Percentiles rank a stretch among this genome's conserved stretches.
These are phyloP conservation scores for Sclerotinia glacialis DNA, from an alignment of 2,329 filamentous ascomycete genomes.

Conservation along the genomic window DNA sequence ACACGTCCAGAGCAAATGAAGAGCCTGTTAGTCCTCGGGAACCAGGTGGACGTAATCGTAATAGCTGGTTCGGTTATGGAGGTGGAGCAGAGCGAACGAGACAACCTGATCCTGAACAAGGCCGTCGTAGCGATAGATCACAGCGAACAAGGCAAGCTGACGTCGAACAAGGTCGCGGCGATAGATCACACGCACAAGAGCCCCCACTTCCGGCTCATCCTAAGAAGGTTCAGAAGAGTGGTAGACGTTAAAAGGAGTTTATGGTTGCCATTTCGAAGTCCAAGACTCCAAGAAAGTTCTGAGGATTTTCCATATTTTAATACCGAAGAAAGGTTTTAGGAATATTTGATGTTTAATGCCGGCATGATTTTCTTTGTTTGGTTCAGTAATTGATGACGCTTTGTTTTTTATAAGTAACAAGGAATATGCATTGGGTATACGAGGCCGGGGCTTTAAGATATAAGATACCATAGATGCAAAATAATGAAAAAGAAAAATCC, in stretches of 20 bases:
- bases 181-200: constrained; percentile 3
- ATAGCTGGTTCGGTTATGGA: constrained; percentile 40
- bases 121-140: constrained; percentile 25
- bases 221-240: constrained; percentile 18
- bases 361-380: constrained; percentile 18
- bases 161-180: constrained; percentile 31
- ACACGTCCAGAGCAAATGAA: constrained; percentile 28
- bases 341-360: constrained; percentile 2
- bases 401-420: constrained; percentile 10
- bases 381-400: constrained; percentile 15
- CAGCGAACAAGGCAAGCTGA: constrained; percentile 38
- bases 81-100: constrained; percentile 34
- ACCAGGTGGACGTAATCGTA: constrained; percentile 22
- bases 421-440: not conserved
- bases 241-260: constrained; percentile 14
- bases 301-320: not conserved
- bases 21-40: constrained; percentile 24
- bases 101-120: constrained; percentile 36
- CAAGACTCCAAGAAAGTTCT: not conserved
- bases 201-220: constrained; percentile 11
- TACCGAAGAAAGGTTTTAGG: not conserved
- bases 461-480: constrained; percentile 14
- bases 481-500: constrained; percentile 8
- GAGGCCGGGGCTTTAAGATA: not conserved
- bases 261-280: not conserved